These are phyloP conservation scores for Ormosia emarginata DNA, from an alignment of 306 rosid species.

Conservation along the genomic window DNA sequence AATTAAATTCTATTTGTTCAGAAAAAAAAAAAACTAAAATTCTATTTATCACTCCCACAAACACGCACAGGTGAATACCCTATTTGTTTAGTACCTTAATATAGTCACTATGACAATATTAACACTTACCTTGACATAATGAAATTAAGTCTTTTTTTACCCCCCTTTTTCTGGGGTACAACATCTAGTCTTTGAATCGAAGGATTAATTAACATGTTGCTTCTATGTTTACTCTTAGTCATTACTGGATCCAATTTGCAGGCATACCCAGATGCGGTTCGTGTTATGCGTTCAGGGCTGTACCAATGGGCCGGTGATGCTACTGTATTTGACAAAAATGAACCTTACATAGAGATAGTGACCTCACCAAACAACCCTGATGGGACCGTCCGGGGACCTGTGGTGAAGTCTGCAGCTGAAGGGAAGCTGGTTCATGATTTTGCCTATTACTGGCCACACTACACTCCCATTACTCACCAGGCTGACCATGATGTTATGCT, in stretches of 20 bases:
- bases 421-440: slow-evolving; percentile 60
- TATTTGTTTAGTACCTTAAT: too few relatives aligned
- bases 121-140: too few relatives aligned
- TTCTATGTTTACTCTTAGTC: background rate
- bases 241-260: background rate
- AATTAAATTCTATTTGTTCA: too few relatives aligned
- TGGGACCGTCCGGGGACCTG: slow-evolving; percentile 47
- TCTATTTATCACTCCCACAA: too few relatives aligned
- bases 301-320: slow-evolving; percentile 85
- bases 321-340: slow-evolving; percentile 34
- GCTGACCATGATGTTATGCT: slow-evolving; percentile 62
- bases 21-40: too few relatives aligned
- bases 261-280: slow-evolving; percentile 54
- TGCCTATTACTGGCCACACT: slow-evolving; percentile 92
- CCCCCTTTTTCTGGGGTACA: too few relatives aligned
- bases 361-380: slow-evolving; percentile 82
- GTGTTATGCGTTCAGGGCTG: slow-evolving; percentile 38
- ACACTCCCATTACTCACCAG: slow-evolving; percentile 56
- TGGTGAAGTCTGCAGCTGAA: slow-evolving; percentile 25
- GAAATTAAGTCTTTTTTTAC: too few relatives aligned
- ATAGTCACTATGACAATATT: too few relatives aligned
- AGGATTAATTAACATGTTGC: background rate
- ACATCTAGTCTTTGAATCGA: background rate
- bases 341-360: slow-evolving; percentile 67
- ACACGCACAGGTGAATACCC: too few relatives aligned